Evolutionary conservation across 163 green algal species (phyloP), one percentile per base, ranked within the genome.

Genomic region (Scenedesmus sp.): DNA sequence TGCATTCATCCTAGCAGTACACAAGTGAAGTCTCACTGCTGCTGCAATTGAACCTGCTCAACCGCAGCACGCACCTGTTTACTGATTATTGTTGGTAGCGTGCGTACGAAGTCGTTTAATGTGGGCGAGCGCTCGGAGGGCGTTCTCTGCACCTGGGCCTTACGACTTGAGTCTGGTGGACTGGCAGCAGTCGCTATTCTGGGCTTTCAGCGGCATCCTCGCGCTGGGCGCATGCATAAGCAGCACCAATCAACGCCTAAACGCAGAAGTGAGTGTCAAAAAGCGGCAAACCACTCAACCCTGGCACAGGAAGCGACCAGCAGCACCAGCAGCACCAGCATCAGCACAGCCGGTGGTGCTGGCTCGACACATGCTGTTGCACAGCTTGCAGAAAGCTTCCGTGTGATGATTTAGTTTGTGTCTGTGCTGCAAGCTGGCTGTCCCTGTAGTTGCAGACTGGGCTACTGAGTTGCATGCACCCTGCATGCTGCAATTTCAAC

Each of bases 101-200:
- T 5, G 26, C 61, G 18, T 5, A 37, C 4, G 1, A 33, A 70
- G 33, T 18, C 2, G 20, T 16, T 40, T 22, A 40, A 76, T 76
- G 65, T 76, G 65, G 65, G 26, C 65, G 0, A 76, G 65, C 65
- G 65, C 40, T 76, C 30, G 65, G 40, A 76, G 30, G 65, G 65
- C 65, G 26, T 76, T 76, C 24, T 16, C 65, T 40, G 30, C 65
- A 18, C 40, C 65, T 16, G 65, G 65, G 65, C 37, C 61, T 22
- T 68, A 46, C 42, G 84, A 80, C 6, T 40, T 81, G 59, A 88
- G 59, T 35, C 18, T 88, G 10, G 68, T 43, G 24, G 83, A 88
- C 56, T 88, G 59, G 59, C 84, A 68, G 59, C 42, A 65, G 59
- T 46, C 49, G 84, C 37, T 89, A 20, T 81, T 81, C 84, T 89